Conservation (phyloP, 179 eudicot species). For the Dionaea muscipula region DNA sequence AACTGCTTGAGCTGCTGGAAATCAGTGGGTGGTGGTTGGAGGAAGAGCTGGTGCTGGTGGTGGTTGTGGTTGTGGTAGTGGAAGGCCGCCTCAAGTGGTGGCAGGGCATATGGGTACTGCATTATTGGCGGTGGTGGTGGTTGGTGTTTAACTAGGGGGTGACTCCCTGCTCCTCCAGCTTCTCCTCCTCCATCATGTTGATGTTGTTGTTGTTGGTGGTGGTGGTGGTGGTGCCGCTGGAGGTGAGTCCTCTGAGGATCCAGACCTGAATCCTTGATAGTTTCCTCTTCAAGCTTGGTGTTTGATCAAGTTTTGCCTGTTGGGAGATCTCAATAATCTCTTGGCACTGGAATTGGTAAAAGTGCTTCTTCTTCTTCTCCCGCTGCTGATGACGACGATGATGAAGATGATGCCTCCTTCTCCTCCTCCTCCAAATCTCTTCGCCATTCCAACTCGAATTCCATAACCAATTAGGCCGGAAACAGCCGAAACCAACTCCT, state of each 20-base stretch:
- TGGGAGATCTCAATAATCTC: conserved; percentile 7
- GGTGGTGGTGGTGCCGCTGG: background rate
- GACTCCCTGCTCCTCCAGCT: too few relatives aligned
- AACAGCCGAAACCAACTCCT: background rate
- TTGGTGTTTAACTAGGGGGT: too few relatives aligned
- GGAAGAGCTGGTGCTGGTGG: too few relatives aligned
- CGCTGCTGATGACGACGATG: conserved; percentile 1
- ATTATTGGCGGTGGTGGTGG: too few relatives aligned
- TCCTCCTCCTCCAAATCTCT: conserved; percentile 19
- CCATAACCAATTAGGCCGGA: conserved; percentile 17
- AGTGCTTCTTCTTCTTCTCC: conserved; percentile 1
- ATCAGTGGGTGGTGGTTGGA: too few relatives aligned
- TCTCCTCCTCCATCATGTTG: too few relatives aligned
- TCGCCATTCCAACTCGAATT: conserved; percentile 38
- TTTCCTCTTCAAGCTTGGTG: conserved; percentile 47
- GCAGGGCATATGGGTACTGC: too few relatives aligned
- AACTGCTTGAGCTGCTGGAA: too few relatives aligned
- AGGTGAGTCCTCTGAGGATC: conserved; percentile 47
- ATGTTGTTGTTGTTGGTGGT: too few relatives aligned
- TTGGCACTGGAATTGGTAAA: background rate
- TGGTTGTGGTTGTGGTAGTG: too few relatives aligned
- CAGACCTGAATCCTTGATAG: conserved; percentile 46
- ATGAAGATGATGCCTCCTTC: conserved; percentile 5
- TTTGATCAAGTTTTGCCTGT: conserved; percentile 9
- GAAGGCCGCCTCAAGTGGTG: too few relatives aligned